These are phyloP conservation scores for Candida saitoana DNA, from an alignment of 805 yeast genomes.

Conservation along the genomic window DNA sequence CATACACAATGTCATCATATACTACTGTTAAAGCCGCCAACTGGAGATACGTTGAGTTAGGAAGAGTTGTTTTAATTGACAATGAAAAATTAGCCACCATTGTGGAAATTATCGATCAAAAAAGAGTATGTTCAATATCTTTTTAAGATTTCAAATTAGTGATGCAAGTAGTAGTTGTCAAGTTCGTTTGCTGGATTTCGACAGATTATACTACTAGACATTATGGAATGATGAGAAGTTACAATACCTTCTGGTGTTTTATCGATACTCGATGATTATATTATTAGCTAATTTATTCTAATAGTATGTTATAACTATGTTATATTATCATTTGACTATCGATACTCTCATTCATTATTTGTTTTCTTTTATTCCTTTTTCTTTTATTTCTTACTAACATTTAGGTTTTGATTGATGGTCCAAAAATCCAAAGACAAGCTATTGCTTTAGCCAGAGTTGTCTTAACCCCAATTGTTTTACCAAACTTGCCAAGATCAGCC, in stretches of 20 bases:
- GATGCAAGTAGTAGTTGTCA: too few relatives aligned
- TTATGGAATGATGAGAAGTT: too few relatives aligned
- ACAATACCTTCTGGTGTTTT: too few relatives aligned
- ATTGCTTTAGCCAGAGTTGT: slow-evolving; percentile 81
- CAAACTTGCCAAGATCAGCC: slow-evolving; percentile 90
- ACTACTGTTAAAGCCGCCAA: slow-evolving; percentile 88
- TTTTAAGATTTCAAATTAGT: too few relatives aligned
- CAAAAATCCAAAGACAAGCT: slow-evolving; percentile 92
- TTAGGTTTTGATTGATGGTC: slow-evolving; percentile 94
- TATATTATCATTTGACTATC: slow-evolving; percentile 1
- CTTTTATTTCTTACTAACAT: slow-evolving; percentile 21
- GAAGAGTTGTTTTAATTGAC: slow-evolving; percentile 91
- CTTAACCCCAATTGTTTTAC: slow-evolving; percentile 87
- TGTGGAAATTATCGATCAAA: slow-evolving; percentile 98
- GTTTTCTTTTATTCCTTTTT: not conserved
- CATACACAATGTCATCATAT: slow-evolving; percentile 23
- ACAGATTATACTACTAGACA: too few relatives aligned
- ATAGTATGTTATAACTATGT: not conserved
- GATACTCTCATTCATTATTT: not conserved
- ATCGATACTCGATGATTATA: not conserved
- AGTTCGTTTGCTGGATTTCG: too few relatives aligned
- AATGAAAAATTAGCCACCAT: slow-evolving; percentile 92
- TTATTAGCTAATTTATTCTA: slow-evolving; percentile 1
- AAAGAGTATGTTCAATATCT: slow-evolving; percentile 89
- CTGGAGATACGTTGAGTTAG: slow-evolving; percentile 99